Percentiles rank a stretch among this genome's conserved stretches.
Evolutionary conservation across 202 grass and related monocot species (phyloP).

Genomic region (Musa balbisiana): DNA sequence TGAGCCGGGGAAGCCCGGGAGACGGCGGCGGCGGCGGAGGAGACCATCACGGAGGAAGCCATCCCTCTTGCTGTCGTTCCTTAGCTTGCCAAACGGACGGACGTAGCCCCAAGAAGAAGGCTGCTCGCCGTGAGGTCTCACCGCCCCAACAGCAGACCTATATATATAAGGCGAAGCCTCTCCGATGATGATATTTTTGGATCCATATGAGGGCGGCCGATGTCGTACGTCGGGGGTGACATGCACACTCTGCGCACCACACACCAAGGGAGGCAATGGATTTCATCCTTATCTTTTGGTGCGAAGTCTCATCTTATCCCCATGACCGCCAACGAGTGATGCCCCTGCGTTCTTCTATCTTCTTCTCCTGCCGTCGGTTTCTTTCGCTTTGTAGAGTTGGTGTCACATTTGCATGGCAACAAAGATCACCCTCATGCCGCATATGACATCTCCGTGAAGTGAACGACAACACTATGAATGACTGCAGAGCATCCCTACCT

Average conservation of each 20-base stretch:
- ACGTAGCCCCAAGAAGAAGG: background rate
- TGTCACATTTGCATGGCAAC: too few relatives aligned
- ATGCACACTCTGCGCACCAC: background rate
- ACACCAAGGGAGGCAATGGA: background rate
- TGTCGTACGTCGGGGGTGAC: too few relatives aligned
- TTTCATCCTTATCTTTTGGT: constrained; percentile 1
- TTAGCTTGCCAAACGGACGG: too few relatives aligned
- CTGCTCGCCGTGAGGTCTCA: background rate
- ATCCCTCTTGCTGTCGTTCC: background rate
- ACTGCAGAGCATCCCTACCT: too few relatives aligned
- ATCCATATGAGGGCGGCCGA: background rate
- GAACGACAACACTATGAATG: too few relatives aligned
- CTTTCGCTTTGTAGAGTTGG: too few relatives aligned
- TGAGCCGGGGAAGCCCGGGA: constrained; percentile 8
- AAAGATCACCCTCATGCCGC: too few relatives aligned
- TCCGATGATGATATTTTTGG: background rate
- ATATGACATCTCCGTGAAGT: too few relatives aligned
- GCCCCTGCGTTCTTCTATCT: background rate
- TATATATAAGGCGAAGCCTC: background rate
- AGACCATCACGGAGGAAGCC: constrained; percentile 22
- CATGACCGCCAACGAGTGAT: background rate
- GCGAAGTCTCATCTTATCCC: background rate
- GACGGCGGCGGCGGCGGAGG: constrained; percentile 2
- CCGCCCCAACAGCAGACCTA: background rate
- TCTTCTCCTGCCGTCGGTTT: background rate